Percentiles rank a stretch among this genome's conserved stretches.
Conservation (phyloP, 2,329 filamentous ascomycete genomes). For the Magnaporthiopsis poae region DNA sequence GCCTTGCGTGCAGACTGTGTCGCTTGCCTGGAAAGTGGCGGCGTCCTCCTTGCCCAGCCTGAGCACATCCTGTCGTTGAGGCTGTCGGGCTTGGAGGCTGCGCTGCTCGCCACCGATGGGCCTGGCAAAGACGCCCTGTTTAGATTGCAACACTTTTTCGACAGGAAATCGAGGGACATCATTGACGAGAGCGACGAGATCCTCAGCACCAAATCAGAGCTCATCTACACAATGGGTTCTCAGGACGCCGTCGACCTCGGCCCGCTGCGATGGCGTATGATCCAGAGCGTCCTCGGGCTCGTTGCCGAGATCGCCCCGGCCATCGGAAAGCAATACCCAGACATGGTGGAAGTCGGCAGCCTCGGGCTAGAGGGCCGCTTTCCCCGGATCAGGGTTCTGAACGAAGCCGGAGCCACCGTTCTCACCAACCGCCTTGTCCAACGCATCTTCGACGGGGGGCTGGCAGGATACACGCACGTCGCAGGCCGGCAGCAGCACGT, state of each 20-base stretch:
- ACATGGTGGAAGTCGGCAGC: not conserved
- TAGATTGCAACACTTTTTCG: slow-evolving; percentile 13
- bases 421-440: slow-evolving; percentile 26
- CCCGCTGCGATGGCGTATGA: slow-evolving; percentile 45
- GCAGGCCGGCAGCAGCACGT: not conserved
- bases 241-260: slow-evolving; percentile 41
- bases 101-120: too few relatives aligned
- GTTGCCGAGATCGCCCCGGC: slow-evolving; percentile 24
- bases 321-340: slow-evolving; percentile 30
- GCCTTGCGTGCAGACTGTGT: too few relatives aligned
- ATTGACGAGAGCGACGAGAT: slow-evolving; percentile 59
- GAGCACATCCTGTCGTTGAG: slow-evolving; percentile 56
- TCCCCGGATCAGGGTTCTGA: slow-evolving; percentile 39
- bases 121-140: not conserved
- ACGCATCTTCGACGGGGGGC: slow-evolving; percentile 33
- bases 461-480: slow-evolving; percentile 17
- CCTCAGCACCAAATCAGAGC: slow-evolving; percentile 49
- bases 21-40: slow-evolving; percentile 24
- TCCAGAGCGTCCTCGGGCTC: slow-evolving; percentile 42
- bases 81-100: slow-evolving; percentile 48
- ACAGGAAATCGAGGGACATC: slow-evolving; percentile 39
- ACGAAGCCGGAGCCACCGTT: slow-evolving; percentile 17
- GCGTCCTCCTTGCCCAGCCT: slow-evolving; percentile 51
- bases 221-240: slow-evolving; percentile 52
- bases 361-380: slow-evolving; percentile 25